Conservation (phyloP, 2,329 filamentous ascomycete genomes). For the Metarhizium anisopliae region DNA sequence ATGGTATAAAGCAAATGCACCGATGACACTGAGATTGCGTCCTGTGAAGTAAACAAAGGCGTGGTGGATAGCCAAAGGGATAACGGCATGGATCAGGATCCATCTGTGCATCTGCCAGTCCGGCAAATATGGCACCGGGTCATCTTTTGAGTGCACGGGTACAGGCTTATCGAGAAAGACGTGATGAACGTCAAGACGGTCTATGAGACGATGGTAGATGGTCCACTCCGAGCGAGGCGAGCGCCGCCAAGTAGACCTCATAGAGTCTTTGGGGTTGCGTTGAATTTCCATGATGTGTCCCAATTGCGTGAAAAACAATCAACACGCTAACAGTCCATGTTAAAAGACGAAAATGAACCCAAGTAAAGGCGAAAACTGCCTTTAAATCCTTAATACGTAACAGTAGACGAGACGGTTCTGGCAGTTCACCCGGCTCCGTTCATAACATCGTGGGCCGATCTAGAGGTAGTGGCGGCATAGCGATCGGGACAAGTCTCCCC, state of each 20-base stretch:
- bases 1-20: conserved; percentile 16
- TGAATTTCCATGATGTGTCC: neutral
- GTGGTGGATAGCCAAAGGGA: conserved; percentile 10
- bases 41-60: conserved; percentile 16
- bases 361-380: too few species aligned
- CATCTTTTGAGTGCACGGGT: conserved; percentile 23
- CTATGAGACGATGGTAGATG: conserved; percentile 10
- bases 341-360: too few species aligned
- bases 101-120: conserved; percentile 21
- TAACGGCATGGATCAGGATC: conserved; percentile 17
- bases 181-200: conserved; percentile 10
- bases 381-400: too few species aligned
- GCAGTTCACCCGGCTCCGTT: too few species aligned
- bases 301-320: neutral
- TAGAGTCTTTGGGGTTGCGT: conserved; percentile 13
- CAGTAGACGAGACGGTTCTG: too few species aligned
- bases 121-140: conserved; percentile 21
- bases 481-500: too few species aligned
- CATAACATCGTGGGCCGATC: too few species aligned
- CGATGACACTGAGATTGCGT: conserved; percentile 8
- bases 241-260: conserved; percentile 14
- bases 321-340: too few species aligned
- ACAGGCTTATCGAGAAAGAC: conserved; percentile 8
- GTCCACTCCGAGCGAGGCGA: conserved; percentile 10
- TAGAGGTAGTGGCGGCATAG: too few species aligned